Evolutionary conservation across 306 rosid genomes (phyloP).

Genomic region (Castanospermum australe): DNA sequence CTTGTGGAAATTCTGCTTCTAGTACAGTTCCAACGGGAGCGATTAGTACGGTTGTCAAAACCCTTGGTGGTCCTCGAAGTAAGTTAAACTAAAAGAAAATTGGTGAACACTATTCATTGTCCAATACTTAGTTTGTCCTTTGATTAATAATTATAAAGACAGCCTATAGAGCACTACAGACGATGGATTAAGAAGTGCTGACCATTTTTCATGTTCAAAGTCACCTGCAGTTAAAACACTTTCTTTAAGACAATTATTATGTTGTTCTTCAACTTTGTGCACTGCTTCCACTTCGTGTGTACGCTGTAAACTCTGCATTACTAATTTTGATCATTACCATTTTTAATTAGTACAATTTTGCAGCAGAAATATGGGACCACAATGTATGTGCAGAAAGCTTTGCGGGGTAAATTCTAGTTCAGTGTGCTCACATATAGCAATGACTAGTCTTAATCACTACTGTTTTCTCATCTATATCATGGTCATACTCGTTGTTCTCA

Average conservation of each 20-base stretch:
- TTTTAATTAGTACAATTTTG: neutral
- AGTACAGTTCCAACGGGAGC: neutral
- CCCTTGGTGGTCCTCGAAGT: constrained; percentile 37
- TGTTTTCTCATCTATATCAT: too few species aligned
- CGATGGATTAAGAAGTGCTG: constrained; percentile 12
- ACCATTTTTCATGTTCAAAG: constrained; percentile 31
- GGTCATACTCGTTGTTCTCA: too few species aligned
- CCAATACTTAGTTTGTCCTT: neutral
- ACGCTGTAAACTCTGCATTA: neutral
- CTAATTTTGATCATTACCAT: neutral
- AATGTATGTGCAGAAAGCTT: neutral
- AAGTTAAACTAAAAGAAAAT: neutral
- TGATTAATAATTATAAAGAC: constrained; percentile 8
- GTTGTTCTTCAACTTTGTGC: too few species aligned
- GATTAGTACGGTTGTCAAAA: constrained; percentile 20
- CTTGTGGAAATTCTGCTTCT: neutral
- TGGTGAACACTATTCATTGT: neutral
- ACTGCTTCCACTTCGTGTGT: neutral
- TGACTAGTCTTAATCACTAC: neutral
- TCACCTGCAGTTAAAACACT: constrained; percentile 27
- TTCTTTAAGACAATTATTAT: neutral
- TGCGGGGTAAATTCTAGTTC: neutral
- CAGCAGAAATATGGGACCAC: constrained; percentile 20
- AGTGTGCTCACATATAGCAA: neutral
- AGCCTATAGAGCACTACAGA: constrained; percentile 20